Base-by-base conservation (phyloP, 495 filamentous ascomycete species). In the Neurospora sp. region DNA sequence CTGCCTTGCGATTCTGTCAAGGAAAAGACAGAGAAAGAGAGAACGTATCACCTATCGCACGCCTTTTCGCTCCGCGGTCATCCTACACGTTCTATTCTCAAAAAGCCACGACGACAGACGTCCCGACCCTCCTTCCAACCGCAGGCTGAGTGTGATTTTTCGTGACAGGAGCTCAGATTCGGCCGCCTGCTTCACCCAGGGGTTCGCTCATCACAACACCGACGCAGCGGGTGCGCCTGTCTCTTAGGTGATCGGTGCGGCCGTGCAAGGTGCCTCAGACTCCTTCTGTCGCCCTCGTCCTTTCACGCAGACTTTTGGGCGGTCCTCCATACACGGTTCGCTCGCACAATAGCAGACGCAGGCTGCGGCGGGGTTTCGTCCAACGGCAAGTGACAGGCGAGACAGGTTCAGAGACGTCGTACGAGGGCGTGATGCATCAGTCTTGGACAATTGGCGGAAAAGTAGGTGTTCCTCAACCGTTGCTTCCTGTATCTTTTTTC, bases 351-450 rank as follows among this genome's bases (percentile, higher is more conserved):
- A 65, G 6, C 27, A 65, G 53, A 65, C 22, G 53, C 53, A 65
- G 14, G 53, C 53, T 65, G 70, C 72, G 61, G 70, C 68, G 70
- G 70, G 73, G 68, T 72, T 69, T 79, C 46, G 74, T 69, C 73
- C 76, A 73, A 75, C 76, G 77, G 76, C 74, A 77, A 76, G 77
- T 78, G 77, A 75, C 78, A 79, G 76, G 74, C 68, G 44, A 37
- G 41, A 69, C 27, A 35, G 35, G 20, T 71, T 76, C 75, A 77
- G 75, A 65, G 27, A 65, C 35, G 53, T 65, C 27, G 14, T 27
- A 65, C 53, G 53, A 65, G 53, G 37, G 40, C 44, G 53, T 70
- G 73, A 72, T 77, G 71, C 72, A 75, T 76, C 73, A 65, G 14
- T 65, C 53, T 35, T 75, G 73, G 71, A 73, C 69, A 73, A 76